These are phyloP conservation scores for Chalciporus chontae DNA, from an alignment of 768 basidiomycete genomes.

Conservation along the genomic window DNA sequence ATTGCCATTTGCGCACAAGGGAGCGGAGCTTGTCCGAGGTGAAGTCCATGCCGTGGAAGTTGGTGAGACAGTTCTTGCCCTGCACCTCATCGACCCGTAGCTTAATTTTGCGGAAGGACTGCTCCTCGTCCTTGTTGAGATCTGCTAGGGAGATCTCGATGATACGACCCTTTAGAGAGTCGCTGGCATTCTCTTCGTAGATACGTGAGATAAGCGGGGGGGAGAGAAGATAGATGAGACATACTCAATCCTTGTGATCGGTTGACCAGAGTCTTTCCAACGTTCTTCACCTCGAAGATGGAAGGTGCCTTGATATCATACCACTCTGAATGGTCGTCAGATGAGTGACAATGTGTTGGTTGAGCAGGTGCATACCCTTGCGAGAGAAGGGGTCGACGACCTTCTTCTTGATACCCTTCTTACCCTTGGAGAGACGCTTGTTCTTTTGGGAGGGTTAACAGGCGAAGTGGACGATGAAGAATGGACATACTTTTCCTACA, in stretches of 20 bases:
- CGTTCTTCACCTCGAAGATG: slow-evolving; percentile 93
- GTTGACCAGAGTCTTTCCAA: slow-evolving; percentile 99
- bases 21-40: slow-evolving; percentile 99
- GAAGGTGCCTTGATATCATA: slow-evolving; percentile 99
- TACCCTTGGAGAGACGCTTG: slow-evolving; percentile 96
- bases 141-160: slow-evolving; percentile 95
- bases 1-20: slow-evolving; percentile 99
- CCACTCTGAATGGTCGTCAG: slow-evolving; percentile 67
- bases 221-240: slow-evolving; percentile 33
- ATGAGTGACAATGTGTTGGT: not conserved
- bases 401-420: slow-evolving; percentile 99
- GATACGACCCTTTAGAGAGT: slow-evolving; percentile 96
- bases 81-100: slow-evolving; percentile 94
- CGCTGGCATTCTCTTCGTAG: slow-evolving; percentile 89
- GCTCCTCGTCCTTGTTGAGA: slow-evolving; percentile 99
- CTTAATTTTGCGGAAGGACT: slow-evolving; percentile 99
- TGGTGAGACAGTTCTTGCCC: slow-evolving; percentile 99
- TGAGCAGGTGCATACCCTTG: slow-evolving; percentile 64
- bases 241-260: slow-evolving; percentile 95
- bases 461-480: not conserved
- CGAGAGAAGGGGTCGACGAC: slow-evolving; percentile 99
- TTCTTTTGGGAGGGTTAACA: slow-evolving; percentile 51
- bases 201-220: slow-evolving; percentile 2
- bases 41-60: slow-evolving; percentile 99
- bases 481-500: slow-evolving; percentile 73